Conservation (phyloP, 306 rosid species). For the Glycine soja region DNA sequence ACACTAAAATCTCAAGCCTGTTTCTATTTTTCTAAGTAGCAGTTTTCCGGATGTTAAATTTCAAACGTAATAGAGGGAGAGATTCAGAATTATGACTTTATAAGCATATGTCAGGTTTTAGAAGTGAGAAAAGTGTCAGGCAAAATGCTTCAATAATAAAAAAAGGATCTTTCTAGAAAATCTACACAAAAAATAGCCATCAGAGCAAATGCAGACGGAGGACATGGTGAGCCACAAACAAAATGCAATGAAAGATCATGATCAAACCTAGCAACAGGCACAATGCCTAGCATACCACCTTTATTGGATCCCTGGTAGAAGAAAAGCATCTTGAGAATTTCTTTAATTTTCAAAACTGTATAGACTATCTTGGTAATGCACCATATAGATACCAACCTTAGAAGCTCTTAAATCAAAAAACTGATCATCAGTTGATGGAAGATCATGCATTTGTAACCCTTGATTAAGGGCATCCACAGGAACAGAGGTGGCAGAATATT, state of each 20-base stretch:
- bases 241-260: constrained; percentile 45
- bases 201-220: constrained; percentile 47
- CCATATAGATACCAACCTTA: constrained; percentile 58
- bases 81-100: neutral
- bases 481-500: constrained; percentile 56
- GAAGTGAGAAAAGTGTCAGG: neutral
- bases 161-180: neutral
- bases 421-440: constrained; percentile 53
- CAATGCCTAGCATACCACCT: constrained; percentile 46
- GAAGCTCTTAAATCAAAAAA: constrained; percentile 50
- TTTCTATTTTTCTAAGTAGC: neutral
- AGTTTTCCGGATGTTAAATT: neutral
- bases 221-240: constrained; percentile 43
- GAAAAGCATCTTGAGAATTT: constrained; percentile 30
- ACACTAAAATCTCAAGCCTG: neutral
- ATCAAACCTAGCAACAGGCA: constrained; percentile 43
- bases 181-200: constrained; percentile 45
- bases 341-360: neutral
- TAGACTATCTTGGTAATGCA: constrained; percentile 28
- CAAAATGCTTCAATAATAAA: neutral
- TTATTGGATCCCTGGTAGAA: constrained; percentile 51
- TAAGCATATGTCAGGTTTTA: neutral
- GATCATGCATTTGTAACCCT: constrained; percentile 48
- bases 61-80: neutral
- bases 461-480: constrained; percentile 52